Evolutionary conservation across 345 rosid genomes (phyloP).

Genomic region (Aethionema arabicum): DNA sequence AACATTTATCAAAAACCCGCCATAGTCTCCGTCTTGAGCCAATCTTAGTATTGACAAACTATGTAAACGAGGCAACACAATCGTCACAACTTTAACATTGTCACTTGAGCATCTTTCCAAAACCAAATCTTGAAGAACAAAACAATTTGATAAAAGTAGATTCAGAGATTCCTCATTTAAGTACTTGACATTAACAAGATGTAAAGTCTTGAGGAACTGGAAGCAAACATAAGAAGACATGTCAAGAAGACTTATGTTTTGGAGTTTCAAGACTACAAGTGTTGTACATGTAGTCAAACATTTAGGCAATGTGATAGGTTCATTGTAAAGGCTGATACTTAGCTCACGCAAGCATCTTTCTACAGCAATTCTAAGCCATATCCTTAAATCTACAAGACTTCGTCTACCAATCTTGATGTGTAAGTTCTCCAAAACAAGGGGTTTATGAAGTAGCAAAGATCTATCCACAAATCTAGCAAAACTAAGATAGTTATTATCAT

Average conservation of each 20-base stretch:
- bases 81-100: slow-evolving; percentile 24
- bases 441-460: slow-evolving; percentile 33
- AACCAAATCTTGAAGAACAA: slow-evolving; percentile 35
- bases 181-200: slow-evolving; percentile 32
- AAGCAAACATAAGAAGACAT: slow-evolving; percentile 21
- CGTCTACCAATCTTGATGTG: slow-evolving; percentile 25
- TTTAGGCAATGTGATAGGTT: slow-evolving; percentile 29
- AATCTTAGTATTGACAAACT: slow-evolving; percentile 24
- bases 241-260: slow-evolving; percentile 25
- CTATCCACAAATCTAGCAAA: slow-evolving; percentile 32
- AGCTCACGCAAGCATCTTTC: slow-evolving; percentile 33
- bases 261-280: slow-evolving; percentile 28
- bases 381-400: slow-evolving; percentile 11
- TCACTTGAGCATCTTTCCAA: slow-evolving; percentile 33
- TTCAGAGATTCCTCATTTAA: slow-evolving; percentile 31
- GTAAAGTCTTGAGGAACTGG: slow-evolving; percentile 27
- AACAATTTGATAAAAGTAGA: slow-evolving; percentile 17
- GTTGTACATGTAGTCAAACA: slow-evolving; percentile 23
- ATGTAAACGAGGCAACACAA: slow-evolving; percentile 4
- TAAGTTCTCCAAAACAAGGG: slow-evolving; percentile 17
- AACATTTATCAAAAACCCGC: slow-evolving; percentile 30
- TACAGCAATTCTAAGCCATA: slow-evolving; percentile 31
- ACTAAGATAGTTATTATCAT: not conserved
- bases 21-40: slow-evolving; percentile 33
- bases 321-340: slow-evolving; percentile 15